Percentiles rank a stretch among this genome's conserved stretches.
phyloP scores from a whole-genome alignment of 225 moss, liverwort and hornwort species.

The Physcomitrium patens region DNA sequence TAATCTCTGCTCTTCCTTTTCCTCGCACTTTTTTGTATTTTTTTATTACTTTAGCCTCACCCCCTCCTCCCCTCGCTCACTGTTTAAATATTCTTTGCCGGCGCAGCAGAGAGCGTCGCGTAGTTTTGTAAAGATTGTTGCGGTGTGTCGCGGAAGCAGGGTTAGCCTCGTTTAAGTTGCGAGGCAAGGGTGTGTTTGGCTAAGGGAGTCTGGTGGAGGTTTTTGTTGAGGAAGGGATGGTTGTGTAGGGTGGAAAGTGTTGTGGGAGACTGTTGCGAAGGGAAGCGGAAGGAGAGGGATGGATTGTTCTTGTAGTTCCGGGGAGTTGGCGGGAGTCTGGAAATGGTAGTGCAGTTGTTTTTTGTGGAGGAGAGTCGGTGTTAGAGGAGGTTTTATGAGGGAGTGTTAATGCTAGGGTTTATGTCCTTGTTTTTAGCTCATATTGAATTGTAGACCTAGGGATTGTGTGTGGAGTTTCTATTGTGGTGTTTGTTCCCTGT shows the following conservation, averaged over 20 bases:
- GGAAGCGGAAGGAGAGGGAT: no score
- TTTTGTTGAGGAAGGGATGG: not conserved
- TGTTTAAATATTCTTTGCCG: no score
- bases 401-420: constrained; percentile 37
- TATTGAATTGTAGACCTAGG: constrained; percentile 32
- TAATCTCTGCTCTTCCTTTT: no score
- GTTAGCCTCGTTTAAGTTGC: no score
- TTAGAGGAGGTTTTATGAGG: not conserved
- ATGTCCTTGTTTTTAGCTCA: constrained; percentile 22
- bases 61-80: no score
- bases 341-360: not conserved
- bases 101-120: no score
- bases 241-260: not conserved
- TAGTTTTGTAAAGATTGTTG: not conserved
- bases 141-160: constrained; percentile 15
- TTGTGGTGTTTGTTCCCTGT: not conserved
- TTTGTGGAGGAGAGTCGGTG: not conserved
- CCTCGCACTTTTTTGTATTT: no score
- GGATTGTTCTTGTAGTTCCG: no score
- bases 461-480: constrained; percentile 26
- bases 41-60: no score
- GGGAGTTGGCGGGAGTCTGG: not conserved
- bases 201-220: not conserved
- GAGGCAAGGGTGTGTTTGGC: not conserved
- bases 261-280: no score